A percentile compares a stretch with the other conserved stretches of the same genome.
These are phyloP conservation scores for Cadophora gregata DNA, from an alignment of 2,329 filamentous ascomycete species.

Conservation along the genomic window DNA sequence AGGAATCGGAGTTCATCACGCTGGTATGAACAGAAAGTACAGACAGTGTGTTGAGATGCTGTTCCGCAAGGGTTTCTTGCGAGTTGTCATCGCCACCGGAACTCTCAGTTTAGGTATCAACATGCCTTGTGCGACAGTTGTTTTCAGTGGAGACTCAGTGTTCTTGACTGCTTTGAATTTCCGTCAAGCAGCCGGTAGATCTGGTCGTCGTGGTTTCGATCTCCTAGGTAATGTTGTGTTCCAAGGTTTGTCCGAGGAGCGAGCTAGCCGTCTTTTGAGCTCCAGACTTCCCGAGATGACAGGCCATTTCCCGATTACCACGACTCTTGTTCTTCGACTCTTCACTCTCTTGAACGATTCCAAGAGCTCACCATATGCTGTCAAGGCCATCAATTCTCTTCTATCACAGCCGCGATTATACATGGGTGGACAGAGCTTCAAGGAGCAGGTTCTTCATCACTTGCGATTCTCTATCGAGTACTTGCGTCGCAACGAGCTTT, in stretches of 20 bases:
- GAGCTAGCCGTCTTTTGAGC: conserved; percentile 72
- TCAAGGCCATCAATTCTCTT: conserved; percentile 67
- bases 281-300: conserved; percentile 75
- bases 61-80: conserved; percentile 74
- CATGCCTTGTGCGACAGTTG: conserved; percentile 83
- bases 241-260: conserved; percentile 64
- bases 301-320: conserved; percentile 80
- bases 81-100: conserved; percentile 76
- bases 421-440: conserved; percentile 70
- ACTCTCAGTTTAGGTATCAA: conserved; percentile 81
- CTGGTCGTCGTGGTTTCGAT: conserved; percentile 81
- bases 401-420: conserved; percentile 74
- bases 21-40: conserved; percentile 80
- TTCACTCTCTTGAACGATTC: conserved; percentile 72
- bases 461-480: conserved; percentile 84
- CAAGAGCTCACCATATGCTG: conserved; percentile 65
- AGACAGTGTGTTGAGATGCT: conserved; percentile 76
- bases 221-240: conserved; percentile 83
- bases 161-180: conserved; percentile 79
- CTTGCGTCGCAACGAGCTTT: conserved; percentile 69
- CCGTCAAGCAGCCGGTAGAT: conserved; percentile 77
- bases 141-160: conserved; percentile 76
- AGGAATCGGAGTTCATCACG: conserved; percentile 79
- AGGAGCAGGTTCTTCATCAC: conserved; percentile 75
- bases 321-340: conserved; percentile 71